Percentiles rank a stretch among this genome's conserved stretches.
phyloP scores from a whole-genome alignment of 2,329 filamentous ascomycete species.

The Aureobasidium zeae region DNA sequence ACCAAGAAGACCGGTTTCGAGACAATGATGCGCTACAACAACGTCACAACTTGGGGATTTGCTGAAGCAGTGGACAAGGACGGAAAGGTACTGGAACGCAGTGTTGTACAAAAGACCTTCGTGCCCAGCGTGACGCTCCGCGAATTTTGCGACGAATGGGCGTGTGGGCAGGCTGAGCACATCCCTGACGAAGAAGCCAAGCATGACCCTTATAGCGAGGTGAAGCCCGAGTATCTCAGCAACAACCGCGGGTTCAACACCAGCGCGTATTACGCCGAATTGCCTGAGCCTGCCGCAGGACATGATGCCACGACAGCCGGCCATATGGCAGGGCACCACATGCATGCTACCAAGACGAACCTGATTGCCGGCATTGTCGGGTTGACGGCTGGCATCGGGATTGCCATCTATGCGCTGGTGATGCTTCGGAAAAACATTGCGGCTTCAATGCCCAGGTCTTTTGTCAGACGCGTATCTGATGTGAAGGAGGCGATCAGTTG shows the following conservation, averaged over 20 bases:
- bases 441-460: background rate
- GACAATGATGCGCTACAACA: slow-evolving; percentile 26
- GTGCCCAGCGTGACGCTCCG: slow-evolving; percentile 27
- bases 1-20: slow-evolving; percentile 37
- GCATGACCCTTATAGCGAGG: slow-evolving; percentile 21
- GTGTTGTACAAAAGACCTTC: slow-evolving; percentile 29
- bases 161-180: slow-evolving; percentile 24
- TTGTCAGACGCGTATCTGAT: slow-evolving; percentile 8
- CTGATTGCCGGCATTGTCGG: slow-evolving; percentile 2
- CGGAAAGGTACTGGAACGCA: slow-evolving; percentile 26
- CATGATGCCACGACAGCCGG: background rate
- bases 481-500: slow-evolving; percentile 16
- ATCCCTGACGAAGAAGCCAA: slow-evolving; percentile 17
- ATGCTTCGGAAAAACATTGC: slow-evolving; percentile 4
- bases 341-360: background rate
- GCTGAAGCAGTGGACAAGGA: slow-evolving; percentile 27
- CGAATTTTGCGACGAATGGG: slow-evolving; percentile 26
- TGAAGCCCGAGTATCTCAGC: slow-evolving; percentile 21
- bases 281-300: background rate
- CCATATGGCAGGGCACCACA: background rate
- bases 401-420: slow-evolving; percentile 15
- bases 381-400: background rate
- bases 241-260: slow-evolving; percentile 29
- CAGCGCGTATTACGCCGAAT: slow-evolving; percentile 25
- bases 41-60: slow-evolving; percentile 24